Conservation (phyloP, 2,329 filamentous ascomycete genomes). For the Stemphylium vesicarium region DNA sequence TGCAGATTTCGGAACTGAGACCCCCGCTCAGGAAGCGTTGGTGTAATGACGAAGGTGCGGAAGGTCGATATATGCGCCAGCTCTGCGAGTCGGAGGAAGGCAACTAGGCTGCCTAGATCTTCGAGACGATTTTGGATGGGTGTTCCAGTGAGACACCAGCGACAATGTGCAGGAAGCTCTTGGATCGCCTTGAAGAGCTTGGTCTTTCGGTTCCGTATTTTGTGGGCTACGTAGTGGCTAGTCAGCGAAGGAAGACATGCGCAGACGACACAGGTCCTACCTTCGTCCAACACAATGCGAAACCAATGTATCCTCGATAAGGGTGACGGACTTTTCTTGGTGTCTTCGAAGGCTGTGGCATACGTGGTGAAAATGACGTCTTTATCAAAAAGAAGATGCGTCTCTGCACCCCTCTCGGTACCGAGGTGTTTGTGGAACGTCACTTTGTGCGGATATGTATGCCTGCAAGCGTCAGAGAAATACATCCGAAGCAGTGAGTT, state of each 20-base stretch:
- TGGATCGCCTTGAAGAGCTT: constrained; percentile 19
- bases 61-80: constrained; percentile 3
- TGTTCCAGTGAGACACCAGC: constrained; percentile 27
- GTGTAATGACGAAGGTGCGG: constrained; percentile 7
- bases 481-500: not conserved
- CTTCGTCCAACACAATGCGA: constrained; percentile 32
- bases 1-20: constrained; percentile 11
- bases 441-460: constrained; percentile 5
- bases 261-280: constrained; percentile 3
- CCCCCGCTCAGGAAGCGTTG: not conserved
- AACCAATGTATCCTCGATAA: constrained; percentile 25
- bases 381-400: constrained; percentile 5
- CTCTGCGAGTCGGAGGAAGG: constrained; percentile 16
- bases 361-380: constrained; percentile 28
- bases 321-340: not conserved
- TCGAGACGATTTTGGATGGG: constrained; percentile 45
- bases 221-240: not conserved
- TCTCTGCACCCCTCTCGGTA: constrained; percentile 2
- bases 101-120: constrained; percentile 47
- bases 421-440: constrained; percentile 15
- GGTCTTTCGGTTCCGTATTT: constrained; percentile 13
- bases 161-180: constrained; percentile 9
- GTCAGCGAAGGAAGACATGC: not conserved
- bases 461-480: not conserved
- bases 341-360: constrained; percentile 18